A percentile compares a stretch with the other conserved stretches of the same genome.
phyloP scores from a whole-genome alignment of 2,329 filamentous ascomycete genomes.

The Epichloe hybrida region DNA sequence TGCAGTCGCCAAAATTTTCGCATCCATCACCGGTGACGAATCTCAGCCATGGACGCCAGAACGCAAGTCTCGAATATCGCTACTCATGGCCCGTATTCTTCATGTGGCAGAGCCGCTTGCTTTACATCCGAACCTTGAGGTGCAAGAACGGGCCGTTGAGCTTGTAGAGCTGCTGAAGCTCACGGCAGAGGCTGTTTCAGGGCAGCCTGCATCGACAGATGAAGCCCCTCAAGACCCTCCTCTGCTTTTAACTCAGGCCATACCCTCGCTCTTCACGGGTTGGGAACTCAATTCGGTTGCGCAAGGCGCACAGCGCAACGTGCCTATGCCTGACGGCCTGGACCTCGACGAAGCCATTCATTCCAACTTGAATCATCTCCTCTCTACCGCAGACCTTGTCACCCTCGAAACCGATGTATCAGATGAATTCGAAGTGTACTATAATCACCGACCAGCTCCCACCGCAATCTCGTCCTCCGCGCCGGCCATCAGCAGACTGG shows the following conservation, averaged over 20 bases:
- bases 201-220: constrained; percentile 45
- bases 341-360: constrained; percentile 78
- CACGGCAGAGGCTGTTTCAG: constrained; percentile 65
- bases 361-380: constrained; percentile 51
- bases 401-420: constrained; percentile 38
- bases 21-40: constrained; percentile 53
- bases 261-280: constrained; percentile 75
- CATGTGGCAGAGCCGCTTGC: constrained; percentile 69
- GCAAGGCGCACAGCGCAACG: constrained; percentile 66
- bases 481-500: constrained; percentile 41
- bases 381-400: constrained; percentile 44
- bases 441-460: constrained; percentile 41
- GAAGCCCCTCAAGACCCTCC: constrained; percentile 53
- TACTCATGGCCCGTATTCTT: constrained; percentile 70
- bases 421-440: constrained; percentile 55
- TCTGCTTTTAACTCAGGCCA: constrained; percentile 74
- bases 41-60: constrained; percentile 55
- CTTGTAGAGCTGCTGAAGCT: constrained; percentile 82
- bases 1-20: constrained; percentile 74
- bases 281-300: constrained; percentile 90
- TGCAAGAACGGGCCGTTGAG: constrained; percentile 88
- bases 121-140: constrained; percentile 75
- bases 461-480: constrained; percentile 36
- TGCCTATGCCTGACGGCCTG: constrained; percentile 62
- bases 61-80: constrained; percentile 58